Evolutionary conservation across 2,329 filamentous ascomycete species (phyloP), one percentile per base, ranked within the genome.

Genomic region (Trichoderma guizhouense): DNA sequence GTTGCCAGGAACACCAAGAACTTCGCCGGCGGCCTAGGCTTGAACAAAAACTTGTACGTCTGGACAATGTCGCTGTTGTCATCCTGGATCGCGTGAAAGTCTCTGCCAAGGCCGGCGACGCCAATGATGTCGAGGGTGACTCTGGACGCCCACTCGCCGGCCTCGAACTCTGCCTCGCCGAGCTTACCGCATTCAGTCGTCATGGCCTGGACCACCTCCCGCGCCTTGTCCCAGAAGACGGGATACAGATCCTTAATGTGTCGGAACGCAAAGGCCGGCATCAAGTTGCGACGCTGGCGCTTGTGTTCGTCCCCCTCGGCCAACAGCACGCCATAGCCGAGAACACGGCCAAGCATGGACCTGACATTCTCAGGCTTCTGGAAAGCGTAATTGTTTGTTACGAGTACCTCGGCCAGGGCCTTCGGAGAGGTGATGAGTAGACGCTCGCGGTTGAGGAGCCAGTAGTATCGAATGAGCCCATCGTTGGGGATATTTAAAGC

Each of bases 271-370:
- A 97, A 97, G 2, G 93, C 93, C 0, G 94, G 94, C 83, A 91
- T 89, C 21, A 97, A 87, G 72, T 91, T 90, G 79, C 92, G 94
- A 61, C 95, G 88, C 82, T 94, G 92, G 76, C 88, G 84, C 83
- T 92, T 96, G 81, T 98, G 95, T 77, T 95, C 93, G 14, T 97
- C 93, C n/a, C 95, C 95, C 81, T 98, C 95, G 2, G 93, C 92
- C 12, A 98, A 84, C 47, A 98, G 82, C 15, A 95, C 83, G 11
- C 93, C 92, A 14, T 91, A 82, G 11, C 93, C 92, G 14, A 95
- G 84, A 30, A 94, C 84, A 26, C 88, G 85, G 2, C 86, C 88
- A 5, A 95, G 82, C 1, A 86, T 85, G 57, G 81, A 81, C 39
- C 88, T 83, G 34, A 93, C 75, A 28, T 84, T 77, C 1, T 76